Evolutionary conservation across 345 rosid species (phyloP), one percentile per base, ranked within the genome.

Genomic region (Punica granatum): DNA sequence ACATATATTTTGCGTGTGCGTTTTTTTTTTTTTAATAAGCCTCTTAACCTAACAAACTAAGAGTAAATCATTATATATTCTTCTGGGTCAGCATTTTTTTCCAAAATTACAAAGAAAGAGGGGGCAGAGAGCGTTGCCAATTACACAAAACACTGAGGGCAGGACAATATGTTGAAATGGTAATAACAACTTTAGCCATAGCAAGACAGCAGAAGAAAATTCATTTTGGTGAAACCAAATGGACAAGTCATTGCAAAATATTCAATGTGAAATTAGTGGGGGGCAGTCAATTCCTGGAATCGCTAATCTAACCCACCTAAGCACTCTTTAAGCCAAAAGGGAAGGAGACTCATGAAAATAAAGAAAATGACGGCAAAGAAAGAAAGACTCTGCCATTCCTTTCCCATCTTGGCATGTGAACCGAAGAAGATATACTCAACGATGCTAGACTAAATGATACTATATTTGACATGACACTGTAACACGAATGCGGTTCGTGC

Each of bases 321-420:
- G 37, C 41, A 11, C 66, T 16, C 70, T 46, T 42, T 18, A 15
- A 7, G 10, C 33, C 15, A 28, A 25, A 33, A 60, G 46, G 13
- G 10, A 3, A 65, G 32, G 34, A 15, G 59, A 46, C 18, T 35
- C 67, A 72, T 62, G 65, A 26, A 42, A 44, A 74, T 64, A 28
- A 36, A 49, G 65, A 15, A 67, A 18, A 44, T 43, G 56, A 18
- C 42, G 10, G 51, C 34, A 26, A 33, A 48, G 43, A 21, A 7
- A 31, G 16, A 8, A 46, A 25, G 19, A 14, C 41, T 5, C 41
- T 4, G 5, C 41, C 41, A 19, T n/a, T 21, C 5, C 10, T 9
- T 23, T n/a, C 25, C 1, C 15, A 21, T 49, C 6, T 3, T 10
- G 18, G n/a, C n/a, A 15, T 43, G 48, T 43, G 48, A 43, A 15